phyloP scores from a whole-genome alignment of 345 rosid genomes.

The Eucalyptus erythrocorys region DNA sequence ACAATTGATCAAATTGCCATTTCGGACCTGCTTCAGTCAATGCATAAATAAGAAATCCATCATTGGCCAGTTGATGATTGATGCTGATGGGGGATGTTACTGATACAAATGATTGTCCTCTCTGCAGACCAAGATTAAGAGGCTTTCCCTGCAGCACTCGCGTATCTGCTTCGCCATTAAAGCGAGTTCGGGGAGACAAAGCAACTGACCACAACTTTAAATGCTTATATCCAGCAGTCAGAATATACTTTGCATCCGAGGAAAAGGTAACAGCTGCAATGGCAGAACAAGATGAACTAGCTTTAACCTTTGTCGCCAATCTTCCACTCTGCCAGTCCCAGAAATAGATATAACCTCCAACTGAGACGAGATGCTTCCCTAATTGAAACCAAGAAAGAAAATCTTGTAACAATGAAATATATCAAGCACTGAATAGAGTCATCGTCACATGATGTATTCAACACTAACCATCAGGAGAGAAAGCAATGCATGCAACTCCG shows the following conservation, averaged over 20 bases:
- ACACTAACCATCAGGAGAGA: slow-evolving; percentile 71
- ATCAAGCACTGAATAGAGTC: not conserved
- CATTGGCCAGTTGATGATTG: slow-evolving; percentile 16
- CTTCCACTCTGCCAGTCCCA: slow-evolving; percentile 67
- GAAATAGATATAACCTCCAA: slow-evolving; percentile 73
- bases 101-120: slow-evolving; percentile 54
- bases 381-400: not conserved
- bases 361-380: slow-evolving; percentile 70
- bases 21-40: slow-evolving; percentile 58
- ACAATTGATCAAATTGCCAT: not conserved
- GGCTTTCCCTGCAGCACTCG: slow-evolving; percentile 42
- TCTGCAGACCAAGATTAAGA: slow-evolving; percentile 41
- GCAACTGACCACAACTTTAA: slow-evolving; percentile 63
- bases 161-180: slow-evolving; percentile 21
- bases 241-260: slow-evolving; percentile 40
- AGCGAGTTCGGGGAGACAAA: slow-evolving; percentile 38
- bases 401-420: not conserved
- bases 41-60: slow-evolving; percentile 28
- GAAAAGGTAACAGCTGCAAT: slow-evolving; percentile 63
- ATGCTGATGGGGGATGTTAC: slow-evolving; percentile 28
- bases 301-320: slow-evolving; percentile 60
- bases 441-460: not conserved
- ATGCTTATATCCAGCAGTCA: slow-evolving; percentile 78
- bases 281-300: slow-evolving; percentile 44
- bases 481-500: slow-evolving; percentile 68